Conservation (phyloP, 208 protist species). For the Porcisia deanei region DNA sequence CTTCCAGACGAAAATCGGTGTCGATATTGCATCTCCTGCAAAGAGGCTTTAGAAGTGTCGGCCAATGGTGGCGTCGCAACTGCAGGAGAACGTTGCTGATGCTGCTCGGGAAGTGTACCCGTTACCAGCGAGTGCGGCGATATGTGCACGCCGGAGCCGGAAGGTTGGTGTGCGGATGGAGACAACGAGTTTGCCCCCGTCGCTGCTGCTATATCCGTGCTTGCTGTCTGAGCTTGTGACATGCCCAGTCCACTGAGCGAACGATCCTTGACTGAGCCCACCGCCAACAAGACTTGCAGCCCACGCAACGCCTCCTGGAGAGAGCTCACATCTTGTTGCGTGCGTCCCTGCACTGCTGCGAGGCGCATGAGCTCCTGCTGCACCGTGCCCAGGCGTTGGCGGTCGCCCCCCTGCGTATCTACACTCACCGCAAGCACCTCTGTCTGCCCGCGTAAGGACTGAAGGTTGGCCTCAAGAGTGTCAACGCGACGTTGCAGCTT, state of each 20-base stretch:
- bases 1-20: slow-evolving; percentile 15
- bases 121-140: neutral
- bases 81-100: neutral
- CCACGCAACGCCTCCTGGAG: slow-evolving; percentile 21
- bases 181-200: slow-evolving; percentile 21
- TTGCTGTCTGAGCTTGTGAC: slow-evolving; percentile 28
- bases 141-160: neutral
- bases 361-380: slow-evolving; percentile 26
- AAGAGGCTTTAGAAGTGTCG: neutral
- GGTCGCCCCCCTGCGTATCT: slow-evolving; percentile 13
- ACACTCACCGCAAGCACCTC: slow-evolving; percentile 11
- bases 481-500: slow-evolving; percentile 11
- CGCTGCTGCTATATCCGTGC: slow-evolving; percentile 29
- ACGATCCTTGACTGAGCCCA: neutral
- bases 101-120: neutral
- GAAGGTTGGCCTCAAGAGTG: slow-evolving; percentile 16
- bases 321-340: slow-evolving; percentile 21
- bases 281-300: slow-evolving; percentile 1
- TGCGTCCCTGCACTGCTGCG: slow-evolving; percentile 12
- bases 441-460: slow-evolving; percentile 14
- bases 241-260: slow-evolving; percentile 13
- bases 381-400: slow-evolving; percentile 19
- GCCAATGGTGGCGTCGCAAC: neutral
- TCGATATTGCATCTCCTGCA: slow-evolving; percentile 9
- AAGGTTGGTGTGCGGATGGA: slow-evolving; percentile 24